Percentiles rank a stretch among this genome's conserved stretches.
Conservation (phyloP, 179 eudicot genomes). For the Heliamphora pulchella region DNA sequence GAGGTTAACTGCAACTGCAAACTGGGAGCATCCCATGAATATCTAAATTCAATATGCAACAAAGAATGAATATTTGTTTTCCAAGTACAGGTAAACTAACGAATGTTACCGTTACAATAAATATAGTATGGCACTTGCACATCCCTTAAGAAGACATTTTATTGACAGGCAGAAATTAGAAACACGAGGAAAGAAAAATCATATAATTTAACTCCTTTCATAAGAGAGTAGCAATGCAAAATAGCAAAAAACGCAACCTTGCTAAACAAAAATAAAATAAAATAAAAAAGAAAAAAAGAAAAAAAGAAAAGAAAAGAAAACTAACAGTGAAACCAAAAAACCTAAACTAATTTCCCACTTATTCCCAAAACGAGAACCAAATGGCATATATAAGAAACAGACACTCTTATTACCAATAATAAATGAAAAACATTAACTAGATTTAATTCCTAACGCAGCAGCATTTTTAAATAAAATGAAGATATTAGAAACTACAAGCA, state of each 20-base stretch:
- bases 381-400: neutral
- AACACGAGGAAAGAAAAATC: neutral
- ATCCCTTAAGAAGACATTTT: neutral
- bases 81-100: neutral
- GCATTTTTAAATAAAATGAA: neutral
- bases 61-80: slow-evolving; percentile 1
- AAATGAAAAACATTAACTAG: neutral
- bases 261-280: no score
- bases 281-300: no score
- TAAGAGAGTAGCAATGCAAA: neutral
- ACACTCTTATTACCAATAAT: neutral
- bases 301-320: no score
- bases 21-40: slow-evolving; percentile 30
- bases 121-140: neutral
- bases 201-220: neutral
- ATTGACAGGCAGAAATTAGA: neutral
- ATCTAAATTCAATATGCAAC: slow-evolving; percentile 22
- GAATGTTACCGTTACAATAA: neutral
- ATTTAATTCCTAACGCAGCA: slow-evolving; percentile 1
- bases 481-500: neutral
- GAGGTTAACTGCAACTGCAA: slow-evolving; percentile 28
- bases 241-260: neutral
- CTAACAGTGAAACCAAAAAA: no score
- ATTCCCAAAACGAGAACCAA: slow-evolving; percentile 1
- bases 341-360: neutral